These are phyloP conservation scores for Aureobasidium vineae DNA, from an alignment of 2,329 filamentous ascomycete species.

Conservation along the genomic window DNA sequence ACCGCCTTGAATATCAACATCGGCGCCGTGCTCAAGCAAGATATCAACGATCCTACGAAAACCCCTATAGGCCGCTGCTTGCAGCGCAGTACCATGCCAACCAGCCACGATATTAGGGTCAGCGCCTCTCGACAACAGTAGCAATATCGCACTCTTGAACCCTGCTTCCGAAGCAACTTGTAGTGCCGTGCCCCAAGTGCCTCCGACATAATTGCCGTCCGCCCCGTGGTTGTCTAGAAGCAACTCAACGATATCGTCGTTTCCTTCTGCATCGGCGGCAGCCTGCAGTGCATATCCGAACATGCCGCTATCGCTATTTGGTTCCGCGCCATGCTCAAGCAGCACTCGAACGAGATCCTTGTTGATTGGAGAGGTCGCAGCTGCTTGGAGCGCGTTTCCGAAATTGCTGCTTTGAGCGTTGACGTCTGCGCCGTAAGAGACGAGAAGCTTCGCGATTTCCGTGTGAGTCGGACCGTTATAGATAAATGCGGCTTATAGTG, in stretches of 20 bases:
- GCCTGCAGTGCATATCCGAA: neutral
- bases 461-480: neutral
- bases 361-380: constrained; percentile 1
- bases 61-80: constrained; percentile 4
- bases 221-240: constrained; percentile 28
- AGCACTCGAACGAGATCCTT: constrained; percentile 15
- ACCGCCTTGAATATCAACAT: neutral
- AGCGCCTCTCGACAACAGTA: neutral
- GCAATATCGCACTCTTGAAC: neutral
- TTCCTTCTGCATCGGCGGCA: neutral
- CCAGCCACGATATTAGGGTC: neutral
- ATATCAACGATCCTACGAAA: neutral
- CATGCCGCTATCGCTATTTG: constrained; percentile 5
- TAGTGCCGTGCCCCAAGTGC: constrained; percentile 26
- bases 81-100: neutral
- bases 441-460: neutral
- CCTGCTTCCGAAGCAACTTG: constrained; percentile 27
- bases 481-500: neutral
- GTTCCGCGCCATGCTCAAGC: constrained; percentile 17
- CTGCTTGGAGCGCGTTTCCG: neutral
- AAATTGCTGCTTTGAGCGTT: neutral
- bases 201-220: constrained; percentile 27
- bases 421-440: neutral
- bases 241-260: constrained; percentile 14
- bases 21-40: neutral